Conservation (phyloP, 1,284 basidiomycete species). For the Earliella scabrosa region DNA sequence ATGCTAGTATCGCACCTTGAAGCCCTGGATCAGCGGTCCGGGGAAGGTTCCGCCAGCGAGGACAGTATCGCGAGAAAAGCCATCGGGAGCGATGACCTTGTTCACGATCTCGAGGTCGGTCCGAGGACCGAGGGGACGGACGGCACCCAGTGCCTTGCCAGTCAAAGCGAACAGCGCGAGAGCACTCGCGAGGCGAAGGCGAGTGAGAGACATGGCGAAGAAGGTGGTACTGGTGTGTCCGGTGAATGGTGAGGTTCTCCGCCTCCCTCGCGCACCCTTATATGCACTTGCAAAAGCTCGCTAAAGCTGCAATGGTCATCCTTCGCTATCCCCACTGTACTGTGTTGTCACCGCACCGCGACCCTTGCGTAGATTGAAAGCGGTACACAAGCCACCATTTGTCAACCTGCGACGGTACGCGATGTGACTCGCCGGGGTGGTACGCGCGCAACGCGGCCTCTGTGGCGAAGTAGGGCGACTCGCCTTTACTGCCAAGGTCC, state of each 20-base stretch:
- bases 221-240: neutral
- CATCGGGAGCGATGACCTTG: slow-evolving; percentile 24
- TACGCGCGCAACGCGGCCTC: neutral
- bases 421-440: neutral
- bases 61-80: slow-evolving; percentile 20
- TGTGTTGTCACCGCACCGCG: neutral
- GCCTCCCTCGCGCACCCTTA: neutral
- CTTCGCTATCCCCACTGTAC: neutral
- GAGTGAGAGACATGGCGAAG: neutral
- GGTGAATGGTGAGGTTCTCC: neutral
- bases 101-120: slow-evolving; percentile 23
- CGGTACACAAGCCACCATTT: neutral
- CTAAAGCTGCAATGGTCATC: no score
- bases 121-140: slow-evolving; percentile 13
- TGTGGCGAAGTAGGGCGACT: neutral
- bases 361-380: neutral
- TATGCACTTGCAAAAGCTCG: neutral
- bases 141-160: neutral
- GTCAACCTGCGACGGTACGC: neutral
- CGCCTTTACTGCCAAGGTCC: neutral
- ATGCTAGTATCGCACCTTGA: slow-evolving; percentile 28
- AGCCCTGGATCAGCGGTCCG: slow-evolving; percentile 27
- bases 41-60: slow-evolving; percentile 29
- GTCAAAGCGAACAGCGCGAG: neutral
- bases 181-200: neutral